Base-by-base conservation (phyloP, 306 rosid genomes). In the Abrus pulchellus region DNA sequence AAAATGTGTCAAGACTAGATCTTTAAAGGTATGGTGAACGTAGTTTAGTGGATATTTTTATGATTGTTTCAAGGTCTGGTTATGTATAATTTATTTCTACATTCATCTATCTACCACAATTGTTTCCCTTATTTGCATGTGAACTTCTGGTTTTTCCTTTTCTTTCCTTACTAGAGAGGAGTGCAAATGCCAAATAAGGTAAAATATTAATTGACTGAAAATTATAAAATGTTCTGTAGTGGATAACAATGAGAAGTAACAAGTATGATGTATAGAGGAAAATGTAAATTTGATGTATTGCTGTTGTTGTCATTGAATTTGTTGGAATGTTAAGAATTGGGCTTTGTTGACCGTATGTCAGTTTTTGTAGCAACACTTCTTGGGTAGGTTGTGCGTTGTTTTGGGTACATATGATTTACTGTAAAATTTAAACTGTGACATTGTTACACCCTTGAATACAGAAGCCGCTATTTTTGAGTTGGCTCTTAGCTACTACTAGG, bases 11-110 rank as follows among this genome's bases (percentile, higher is more conserved):
- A 70, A 77, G 83, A 76, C 81, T 78, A 85, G 82, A 80, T 70
- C 76, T 64, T 79, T 49, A 38, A 84, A 76, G 70, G 81, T 75
- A 52, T 75, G 20, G 20, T 20, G 77, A 77, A 41, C 74, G 45
- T 84, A 85, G 91, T 48, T 87, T 81, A 85, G 88, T 62, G 57
- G 64, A 75, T 77, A 64, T 80, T 74, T 67, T 62, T 59, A 62
- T 70, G 62, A 53, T 41, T 45, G 47, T 65, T 48, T 77, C 80
- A 54, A 11, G 50, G 80, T 61, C 74, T 83, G 79, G 80, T 62
- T 81, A 70, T 88, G 89, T 90, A 84, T 75, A 85, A 84, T 83
- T 75, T 69, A 54, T 76, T 89, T 71, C 65, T 20, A 79, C 52
- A 47, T 84, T 76, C 79, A 82, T 60, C 84, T 72, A 6, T 61